Conservation (phyloP, 805 yeast genomes). For the Cyberlindnera xishuangbannaensis region DNA sequence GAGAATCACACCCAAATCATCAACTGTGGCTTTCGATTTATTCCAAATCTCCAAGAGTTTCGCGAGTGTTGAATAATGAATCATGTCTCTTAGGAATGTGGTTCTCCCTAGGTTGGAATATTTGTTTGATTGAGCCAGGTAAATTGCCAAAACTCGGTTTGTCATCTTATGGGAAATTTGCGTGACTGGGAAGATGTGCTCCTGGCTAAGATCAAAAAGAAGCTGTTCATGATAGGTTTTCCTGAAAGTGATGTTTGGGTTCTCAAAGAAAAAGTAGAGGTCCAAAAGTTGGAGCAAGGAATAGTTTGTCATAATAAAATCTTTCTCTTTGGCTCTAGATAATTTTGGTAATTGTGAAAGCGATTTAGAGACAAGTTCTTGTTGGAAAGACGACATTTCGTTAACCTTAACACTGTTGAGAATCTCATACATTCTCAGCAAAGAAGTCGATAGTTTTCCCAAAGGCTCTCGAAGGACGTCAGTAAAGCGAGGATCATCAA, state of each 20-base stretch:
- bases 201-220: conserved; percentile 53
- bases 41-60: conserved; percentile 61
- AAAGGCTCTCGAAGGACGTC: conserved; percentile 10
- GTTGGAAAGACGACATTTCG: conserved; percentile 17
- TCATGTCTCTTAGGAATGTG: conserved; percentile 44
- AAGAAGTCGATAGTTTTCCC: conserved; percentile 6
- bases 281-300: conserved; percentile 48
- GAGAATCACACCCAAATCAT: conserved; percentile 47
- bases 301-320: conserved; percentile 36
- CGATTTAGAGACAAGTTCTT: conserved; percentile 12
- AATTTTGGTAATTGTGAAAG: conserved; percentile 14
- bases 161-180: conserved; percentile 26
- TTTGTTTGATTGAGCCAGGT: conserved; percentile 9
- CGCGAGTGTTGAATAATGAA: conserved; percentile 52
- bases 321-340: conserved; percentile 16
- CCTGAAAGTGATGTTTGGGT: conserved; percentile 53
- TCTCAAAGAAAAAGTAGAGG: conserved; percentile 47
- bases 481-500: conserved; percentile 28
- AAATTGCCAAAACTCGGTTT: conserved; percentile 22
- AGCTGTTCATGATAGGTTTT: conserved; percentile 60
- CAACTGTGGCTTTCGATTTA: conserved; percentile 46
- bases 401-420: conserved; percentile 16
- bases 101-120: conserved; percentile 29
- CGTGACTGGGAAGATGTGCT: conserved; percentile 37
- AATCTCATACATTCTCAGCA: conserved; percentile 9